Evolutionary conservation across 2,329 filamentous ascomycete species (phyloP).

Genomic region (Exophiala mesophila): DNA sequence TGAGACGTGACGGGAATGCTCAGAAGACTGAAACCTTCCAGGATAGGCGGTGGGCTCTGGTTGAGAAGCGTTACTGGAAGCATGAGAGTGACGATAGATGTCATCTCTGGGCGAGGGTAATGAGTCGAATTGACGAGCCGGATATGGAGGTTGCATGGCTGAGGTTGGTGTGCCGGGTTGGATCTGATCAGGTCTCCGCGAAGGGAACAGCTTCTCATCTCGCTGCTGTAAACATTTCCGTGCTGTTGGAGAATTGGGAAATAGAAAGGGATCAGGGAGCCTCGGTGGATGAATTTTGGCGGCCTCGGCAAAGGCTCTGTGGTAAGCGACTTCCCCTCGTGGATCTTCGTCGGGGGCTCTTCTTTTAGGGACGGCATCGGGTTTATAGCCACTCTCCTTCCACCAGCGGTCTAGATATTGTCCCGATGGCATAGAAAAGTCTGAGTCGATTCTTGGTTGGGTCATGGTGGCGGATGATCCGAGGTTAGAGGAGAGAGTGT

Average conservation of each 20-base stretch:
- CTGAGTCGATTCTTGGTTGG: conserved; percentile 7
- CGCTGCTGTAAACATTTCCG: conserved; percentile 13
- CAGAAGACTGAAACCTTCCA: not conserved
- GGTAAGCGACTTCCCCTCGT: conserved; percentile 23
- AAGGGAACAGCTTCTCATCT: conserved; percentile 13
- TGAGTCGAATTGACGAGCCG: not conserved
- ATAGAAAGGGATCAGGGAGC: conserved; percentile 22
- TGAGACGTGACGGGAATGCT: not conserved
- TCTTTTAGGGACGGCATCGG: conserved; percentile 11
- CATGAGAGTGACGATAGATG: not conserved
- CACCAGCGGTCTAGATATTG: too few relatives aligned
- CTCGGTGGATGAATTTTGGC: conserved; percentile 7
- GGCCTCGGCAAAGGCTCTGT: conserved; percentile 19
- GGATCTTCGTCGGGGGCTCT: conserved; percentile 19
- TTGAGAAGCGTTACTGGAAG: not conserved
- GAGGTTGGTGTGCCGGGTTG: not conserved
- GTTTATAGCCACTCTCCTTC: conserved; percentile 19
- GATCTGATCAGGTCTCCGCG: not conserved
- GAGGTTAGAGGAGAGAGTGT: too few relatives aligned
- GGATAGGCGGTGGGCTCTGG: not conserved
- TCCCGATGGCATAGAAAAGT: too few relatives aligned
- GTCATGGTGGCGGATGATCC: conserved; percentile 5
- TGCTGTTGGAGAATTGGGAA: conserved; percentile 22
- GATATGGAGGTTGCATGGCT: not conserved
- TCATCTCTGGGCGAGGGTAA: not conserved